Base-by-base conservation (phyloP, 495 filamentous ascomycete genomes). In the Extremus antarcticus region DNA sequence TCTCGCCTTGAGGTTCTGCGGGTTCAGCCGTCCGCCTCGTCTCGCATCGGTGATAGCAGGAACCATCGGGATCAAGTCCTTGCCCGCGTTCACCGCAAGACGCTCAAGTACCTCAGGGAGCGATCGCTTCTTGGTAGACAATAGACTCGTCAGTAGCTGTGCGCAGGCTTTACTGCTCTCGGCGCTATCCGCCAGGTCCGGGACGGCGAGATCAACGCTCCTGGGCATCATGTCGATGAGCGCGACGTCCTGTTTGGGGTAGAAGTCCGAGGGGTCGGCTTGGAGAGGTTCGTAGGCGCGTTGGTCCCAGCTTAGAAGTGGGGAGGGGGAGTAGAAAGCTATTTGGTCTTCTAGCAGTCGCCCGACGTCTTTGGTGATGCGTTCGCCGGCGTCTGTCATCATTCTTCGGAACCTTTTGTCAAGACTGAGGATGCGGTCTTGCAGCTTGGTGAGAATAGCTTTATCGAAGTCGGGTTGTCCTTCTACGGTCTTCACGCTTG, bases 1-100 rank as follows among this genome's bases (percentile, higher is more conserved):
- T 15, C 68, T 53, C 13, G 59, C 54, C 11, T 58, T 50, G n/a
- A 73, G n/a, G 21, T 57, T 47, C 1, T 60, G 41, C 38, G 67
- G 32, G 55, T 72, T 53, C 15, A 61, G 43, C 32, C 66, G 47
- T 0, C 70, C 70, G n/a, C 70, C 70, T 50, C 58, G 58, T 20
- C 61, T 48, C n/a, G 66, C 56, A 54, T 73, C 66, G 16, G 45
- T 59, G 8, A 70, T 51, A 2, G 66, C 58, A 0, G 64, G 53
- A 8, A 65, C 53, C 25, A 48, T 43, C 1, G 70, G 66, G 0
- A 65, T 55, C 2, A 73, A 40, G 23, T 64, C 61, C 15, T 67
- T 57, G 21, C 56, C 65, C 2, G 68, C 70, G 16, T 68, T 69
- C 1, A 67, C 65, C 2, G 55, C 66, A 3, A 70, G 24, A 1